phyloP scores from a whole-genome alignment of 140 eudicot genomes.

The Bidens hawaiensis region DNA sequence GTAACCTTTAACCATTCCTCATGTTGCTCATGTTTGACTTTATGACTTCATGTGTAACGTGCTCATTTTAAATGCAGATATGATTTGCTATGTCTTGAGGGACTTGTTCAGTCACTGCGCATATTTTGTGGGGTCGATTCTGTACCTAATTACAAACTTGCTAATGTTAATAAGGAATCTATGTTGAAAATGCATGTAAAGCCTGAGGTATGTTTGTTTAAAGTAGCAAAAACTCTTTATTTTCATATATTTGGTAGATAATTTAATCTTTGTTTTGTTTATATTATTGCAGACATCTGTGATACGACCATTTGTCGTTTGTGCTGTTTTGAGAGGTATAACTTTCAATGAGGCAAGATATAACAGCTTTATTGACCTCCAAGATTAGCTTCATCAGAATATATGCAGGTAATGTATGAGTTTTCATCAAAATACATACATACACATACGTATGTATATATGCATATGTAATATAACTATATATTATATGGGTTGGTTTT shows the following conservation, averaged over 20 bases:
- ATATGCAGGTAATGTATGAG: constrained; percentile 60
- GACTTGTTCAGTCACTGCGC: no score
- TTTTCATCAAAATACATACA: background rate
- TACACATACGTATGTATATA: background rate
- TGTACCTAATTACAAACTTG: no score
- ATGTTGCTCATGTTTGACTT: background rate
- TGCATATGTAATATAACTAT: background rate
- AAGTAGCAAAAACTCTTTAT: background rate
- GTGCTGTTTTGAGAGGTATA: no score
- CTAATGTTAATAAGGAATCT: no score
- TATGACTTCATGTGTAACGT: background rate
- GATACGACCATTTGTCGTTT: constrained; percentile 70
- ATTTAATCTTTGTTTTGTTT: constrained; percentile 3
- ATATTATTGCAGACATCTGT: constrained; percentile 61
- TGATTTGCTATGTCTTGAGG: constrained; percentile 98
- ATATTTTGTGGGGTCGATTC: no score
- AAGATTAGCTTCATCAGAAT: constrained; percentile 41
- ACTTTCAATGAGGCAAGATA: background rate
- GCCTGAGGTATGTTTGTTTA: no score
- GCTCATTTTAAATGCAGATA: constrained; percentile 45
- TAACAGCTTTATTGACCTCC: background rate
- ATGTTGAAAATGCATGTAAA: no score
- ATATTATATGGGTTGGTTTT: no score
- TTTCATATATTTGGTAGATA: background rate
- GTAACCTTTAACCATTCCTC: constrained; percentile 24